Evolutionary conservation across 202 grass and related monocot species (phyloP).

Genomic region (Bolboschoenoplectus hybrid): DNA sequence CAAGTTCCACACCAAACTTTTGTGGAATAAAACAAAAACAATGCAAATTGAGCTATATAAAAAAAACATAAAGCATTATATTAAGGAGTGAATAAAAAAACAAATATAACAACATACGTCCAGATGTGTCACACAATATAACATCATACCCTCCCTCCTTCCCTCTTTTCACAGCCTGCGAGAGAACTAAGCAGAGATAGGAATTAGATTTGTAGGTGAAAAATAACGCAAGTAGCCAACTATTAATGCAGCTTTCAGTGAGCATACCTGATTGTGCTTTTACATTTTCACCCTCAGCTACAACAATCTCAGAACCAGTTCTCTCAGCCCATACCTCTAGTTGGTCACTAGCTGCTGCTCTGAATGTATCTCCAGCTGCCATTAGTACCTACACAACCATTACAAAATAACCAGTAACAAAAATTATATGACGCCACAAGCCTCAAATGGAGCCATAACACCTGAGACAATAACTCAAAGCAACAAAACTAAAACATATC

Average conservation of each 20-base stretch:
- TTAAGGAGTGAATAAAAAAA: constrained; percentile 23
- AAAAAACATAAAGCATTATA: not conserved
- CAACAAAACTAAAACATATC: not conserved
- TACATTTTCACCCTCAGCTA: constrained; percentile 71
- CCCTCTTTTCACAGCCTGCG: constrained; percentile 86
- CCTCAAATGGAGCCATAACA: constrained; percentile 38
- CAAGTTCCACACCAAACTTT: constrained; percentile 13
- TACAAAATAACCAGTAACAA: constrained; percentile 27
- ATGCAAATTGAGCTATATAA: not conserved
- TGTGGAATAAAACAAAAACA: not conserved
- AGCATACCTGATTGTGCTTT: constrained; percentile 72
- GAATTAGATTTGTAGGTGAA: constrained; percentile 59
- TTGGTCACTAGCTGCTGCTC: constrained; percentile 93
- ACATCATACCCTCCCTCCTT: constrained; percentile 86
- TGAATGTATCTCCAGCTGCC: constrained; percentile 94
- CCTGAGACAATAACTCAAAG: not conserved
- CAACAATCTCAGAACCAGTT: constrained; percentile 84
- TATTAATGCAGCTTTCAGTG: constrained; percentile 3
- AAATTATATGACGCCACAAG: not conserved
- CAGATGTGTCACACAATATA: constrained; percentile 93
- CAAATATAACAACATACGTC: constrained; percentile 60
- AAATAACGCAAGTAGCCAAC: not conserved
- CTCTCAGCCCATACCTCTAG: constrained; percentile 96
- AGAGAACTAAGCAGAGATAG: constrained; percentile 84
- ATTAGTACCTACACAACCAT: constrained; percentile 64